Percentiles rank a stretch among this genome's conserved stretches.
Conservation (phyloP, 768 basidiomycete genomes). For the Scleroderma bovista region DNA sequence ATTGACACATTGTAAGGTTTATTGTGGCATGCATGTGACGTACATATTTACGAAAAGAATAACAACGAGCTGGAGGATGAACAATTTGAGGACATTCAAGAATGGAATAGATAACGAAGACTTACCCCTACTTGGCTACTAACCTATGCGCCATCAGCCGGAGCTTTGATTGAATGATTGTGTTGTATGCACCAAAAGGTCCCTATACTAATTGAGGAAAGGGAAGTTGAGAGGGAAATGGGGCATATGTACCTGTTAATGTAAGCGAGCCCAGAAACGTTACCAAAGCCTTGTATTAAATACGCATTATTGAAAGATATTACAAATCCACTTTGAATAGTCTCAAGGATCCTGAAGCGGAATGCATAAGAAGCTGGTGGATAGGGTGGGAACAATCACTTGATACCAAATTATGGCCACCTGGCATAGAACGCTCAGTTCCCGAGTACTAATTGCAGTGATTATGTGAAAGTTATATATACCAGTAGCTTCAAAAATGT, state of each 20-base stretch:
- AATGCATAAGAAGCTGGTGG: not conserved
- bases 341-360: not conserved
- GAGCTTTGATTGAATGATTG: not conserved
- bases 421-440: not conserved
- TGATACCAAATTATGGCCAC: not conserved
- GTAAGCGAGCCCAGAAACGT: not conserved
- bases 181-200: not conserved
- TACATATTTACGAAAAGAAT: not conserved
- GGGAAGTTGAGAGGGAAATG: not conserved
- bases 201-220: not conserved
- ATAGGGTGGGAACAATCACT: not conserved
- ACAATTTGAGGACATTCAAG: not conserved
- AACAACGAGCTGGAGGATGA: not conserved
- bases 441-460: not conserved
- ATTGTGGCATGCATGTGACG: not conserved
- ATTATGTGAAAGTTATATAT: not conserved
- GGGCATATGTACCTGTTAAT: not conserved
- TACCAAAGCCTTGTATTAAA: not conserved
- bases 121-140: not conserved
- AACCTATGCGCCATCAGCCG: not conserved
- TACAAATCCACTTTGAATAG: not conserved
- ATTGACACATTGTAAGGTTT: not conserved
- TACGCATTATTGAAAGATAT: not conserved
- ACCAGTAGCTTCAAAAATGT: not conserved
- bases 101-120: not conserved